Conservation (phyloP, 805 yeast genomes). For the Pichia membranifaciens region DNA sequence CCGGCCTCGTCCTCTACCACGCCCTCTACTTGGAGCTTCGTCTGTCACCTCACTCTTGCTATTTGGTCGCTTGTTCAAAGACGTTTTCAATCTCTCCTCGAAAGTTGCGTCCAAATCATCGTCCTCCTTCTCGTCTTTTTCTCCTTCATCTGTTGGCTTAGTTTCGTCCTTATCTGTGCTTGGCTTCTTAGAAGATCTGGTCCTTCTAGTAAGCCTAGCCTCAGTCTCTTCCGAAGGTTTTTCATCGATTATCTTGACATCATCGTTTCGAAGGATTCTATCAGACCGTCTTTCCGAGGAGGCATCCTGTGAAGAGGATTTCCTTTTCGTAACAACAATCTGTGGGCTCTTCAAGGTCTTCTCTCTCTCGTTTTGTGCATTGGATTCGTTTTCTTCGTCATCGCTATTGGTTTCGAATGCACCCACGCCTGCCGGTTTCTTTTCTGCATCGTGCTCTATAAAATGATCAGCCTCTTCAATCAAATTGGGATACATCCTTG, state of each 20-base stretch:
- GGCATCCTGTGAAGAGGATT: background rate
- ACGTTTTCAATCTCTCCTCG: slow-evolving; percentile 6
- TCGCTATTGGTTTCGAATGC: slow-evolving; percentile 8
- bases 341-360: background rate
- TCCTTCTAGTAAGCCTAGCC: too few species aligned
- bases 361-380: too few species aligned
- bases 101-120: background rate
- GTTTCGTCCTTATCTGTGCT: background rate
- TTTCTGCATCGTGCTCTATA: slow-evolving; percentile 19
- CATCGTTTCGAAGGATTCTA: slow-evolving; percentile 1
- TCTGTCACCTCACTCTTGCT: too few species aligned
- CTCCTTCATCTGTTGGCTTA: background rate
- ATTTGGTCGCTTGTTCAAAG: too few species aligned
- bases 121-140: background rate
- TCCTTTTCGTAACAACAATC: background rate
- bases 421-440: background rate
- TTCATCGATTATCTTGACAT: background rate
- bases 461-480: slow-evolving; percentile 27
- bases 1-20: slow-evolving; percentile 6
- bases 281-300: background rate
- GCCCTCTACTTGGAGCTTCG: background rate
- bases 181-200: background rate
- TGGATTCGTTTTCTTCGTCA: background rate
- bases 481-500: slow-evolving; percentile 21
- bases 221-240: too few species aligned